A percentile compares a stretch with the other conserved stretches of the same genome.
phyloP scores from a whole-genome alignment of 495 filamentous ascomycete genomes.

The Xylaria scruposa region DNA sequence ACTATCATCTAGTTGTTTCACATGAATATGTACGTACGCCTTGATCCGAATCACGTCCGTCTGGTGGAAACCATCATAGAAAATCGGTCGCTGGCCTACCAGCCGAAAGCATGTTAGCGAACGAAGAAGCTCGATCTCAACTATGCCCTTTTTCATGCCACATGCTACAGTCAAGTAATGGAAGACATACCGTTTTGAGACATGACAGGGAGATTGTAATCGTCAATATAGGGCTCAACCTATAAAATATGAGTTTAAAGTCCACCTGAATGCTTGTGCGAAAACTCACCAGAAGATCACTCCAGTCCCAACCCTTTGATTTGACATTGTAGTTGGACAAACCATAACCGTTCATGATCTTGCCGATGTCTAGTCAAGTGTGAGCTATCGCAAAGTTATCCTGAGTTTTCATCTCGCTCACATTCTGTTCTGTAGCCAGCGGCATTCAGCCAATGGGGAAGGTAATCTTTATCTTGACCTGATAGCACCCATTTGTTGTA shows the following conservation, averaged over 20 bases:
- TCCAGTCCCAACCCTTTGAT: constrained; percentile 24
- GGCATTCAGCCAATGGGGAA: constrained; percentile 62
- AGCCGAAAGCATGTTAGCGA: not conserved
- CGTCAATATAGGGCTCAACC: constrained; percentile 65
- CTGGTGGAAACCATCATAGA: constrained; percentile 55
- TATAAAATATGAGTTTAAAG: constrained; percentile 37
- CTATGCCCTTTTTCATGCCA: too few species aligned
- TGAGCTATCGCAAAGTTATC: not conserved
- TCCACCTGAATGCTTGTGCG: not conserved
- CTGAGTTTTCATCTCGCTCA: not conserved
- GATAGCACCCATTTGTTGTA: constrained; percentile 63
- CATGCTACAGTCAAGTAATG: not conserved
- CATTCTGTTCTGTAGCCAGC: constrained; percentile 66
- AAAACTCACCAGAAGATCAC: not conserved
- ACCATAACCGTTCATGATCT: constrained; percentile 61
- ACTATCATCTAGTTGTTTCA: not conserved
- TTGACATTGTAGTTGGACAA: constrained; percentile 55
- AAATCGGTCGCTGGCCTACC: constrained; percentile 30
- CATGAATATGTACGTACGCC: constrained; percentile 33
- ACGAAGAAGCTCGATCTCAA: not conserved
- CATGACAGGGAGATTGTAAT: constrained; percentile 61
- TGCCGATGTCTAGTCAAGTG: constrained; percentile 48
- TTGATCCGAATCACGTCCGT: constrained; percentile 61
- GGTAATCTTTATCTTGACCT: constrained; percentile 62
- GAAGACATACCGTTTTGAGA: constrained; percentile 59